Conservation (phyloP, 805 yeast genomes). For the Metschnikowia kofuensis region DNA sequence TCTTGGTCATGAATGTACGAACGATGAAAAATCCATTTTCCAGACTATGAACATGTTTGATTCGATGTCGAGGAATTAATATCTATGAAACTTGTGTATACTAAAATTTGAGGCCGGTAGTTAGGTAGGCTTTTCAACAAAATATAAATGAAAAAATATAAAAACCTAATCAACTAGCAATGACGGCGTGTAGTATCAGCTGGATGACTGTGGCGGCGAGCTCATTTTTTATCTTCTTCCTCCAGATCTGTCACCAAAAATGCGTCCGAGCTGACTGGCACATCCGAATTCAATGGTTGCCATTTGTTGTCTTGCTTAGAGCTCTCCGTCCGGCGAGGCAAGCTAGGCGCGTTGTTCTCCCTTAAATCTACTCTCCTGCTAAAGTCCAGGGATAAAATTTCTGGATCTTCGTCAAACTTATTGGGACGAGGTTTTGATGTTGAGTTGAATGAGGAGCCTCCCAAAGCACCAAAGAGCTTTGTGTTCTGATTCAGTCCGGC, state of each 20-base stretch:
- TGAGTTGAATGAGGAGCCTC: slow-evolving; percentile 39
- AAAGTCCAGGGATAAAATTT: slow-evolving; percentile 49
- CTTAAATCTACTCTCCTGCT: slow-evolving; percentile 44
- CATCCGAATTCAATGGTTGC: slow-evolving; percentile 39
- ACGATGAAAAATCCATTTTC: slow-evolving; percentile 16
- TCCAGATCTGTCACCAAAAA: slow-evolving; percentile 44
- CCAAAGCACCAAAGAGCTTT: slow-evolving; percentile 45
- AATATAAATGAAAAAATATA: not conserved
- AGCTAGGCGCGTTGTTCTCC: slow-evolving; percentile 24
- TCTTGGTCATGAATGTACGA: slow-evolving; percentile 16
- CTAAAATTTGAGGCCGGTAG: not conserved
- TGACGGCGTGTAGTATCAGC: not conserved
- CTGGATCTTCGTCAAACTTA: slow-evolving; percentile 53
- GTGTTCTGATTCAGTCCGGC: slow-evolving; percentile 20
- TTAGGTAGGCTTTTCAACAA: not conserved
- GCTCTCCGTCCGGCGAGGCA: slow-evolving; percentile 19
- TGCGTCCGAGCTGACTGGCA: slow-evolving; percentile 42
- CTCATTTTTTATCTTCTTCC: slow-evolving; percentile 31
- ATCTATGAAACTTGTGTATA: slow-evolving; percentile 13
- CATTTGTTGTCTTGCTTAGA: slow-evolving; percentile 25
- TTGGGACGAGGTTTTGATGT: slow-evolving; percentile 22
- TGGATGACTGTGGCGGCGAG: not conserved
- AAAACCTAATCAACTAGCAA: not conserved
- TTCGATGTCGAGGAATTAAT: slow-evolving; percentile 8
- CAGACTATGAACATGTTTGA: slow-evolving; percentile 15